Conservation (phyloP, 345 rosid genomes). For the Microcos paniculata region DNA sequence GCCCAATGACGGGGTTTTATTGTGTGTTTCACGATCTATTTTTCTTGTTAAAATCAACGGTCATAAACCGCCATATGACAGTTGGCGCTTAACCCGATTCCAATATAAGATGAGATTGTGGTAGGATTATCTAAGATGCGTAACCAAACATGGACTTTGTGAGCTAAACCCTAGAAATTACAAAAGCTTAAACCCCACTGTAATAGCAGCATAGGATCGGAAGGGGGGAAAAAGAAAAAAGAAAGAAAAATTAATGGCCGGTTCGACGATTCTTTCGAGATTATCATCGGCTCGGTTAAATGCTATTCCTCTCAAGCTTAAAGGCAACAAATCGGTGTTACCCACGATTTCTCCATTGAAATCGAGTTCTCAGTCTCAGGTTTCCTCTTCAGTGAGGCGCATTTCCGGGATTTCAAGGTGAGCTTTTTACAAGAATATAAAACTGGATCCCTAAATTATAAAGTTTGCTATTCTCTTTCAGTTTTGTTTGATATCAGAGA, state of each 20-base stretch:
- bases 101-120: neutral
- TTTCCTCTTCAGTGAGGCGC: conserved; percentile 27
- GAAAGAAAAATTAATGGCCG: neutral
- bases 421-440: conserved; percentile 3
- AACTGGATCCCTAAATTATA: neutral
- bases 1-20: neutral
- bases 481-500: neutral
- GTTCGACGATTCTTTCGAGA: conserved; percentile 22
- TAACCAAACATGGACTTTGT: conserved; percentile 7
- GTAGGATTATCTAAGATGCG: neutral
- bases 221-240: neutral
- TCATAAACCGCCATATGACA: neutral
- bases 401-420: conserved; percentile 27
- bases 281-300: conserved; percentile 27
- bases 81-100: neutral
- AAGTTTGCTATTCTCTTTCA: neutral
- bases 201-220: neutral
- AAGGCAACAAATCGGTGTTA: conserved; percentile 15
- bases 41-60: neutral
- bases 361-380: conserved; percentile 21
- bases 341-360: conserved; percentile 24
- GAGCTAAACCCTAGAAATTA: conserved; percentile 8
- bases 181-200: neutral
- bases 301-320: conserved; percentile 21
- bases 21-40: neutral